These are phyloP conservation scores for Carex sylvatica DNA, from an alignment of 202 grass and related monocot genomes.

Conservation along the genomic window DNA sequence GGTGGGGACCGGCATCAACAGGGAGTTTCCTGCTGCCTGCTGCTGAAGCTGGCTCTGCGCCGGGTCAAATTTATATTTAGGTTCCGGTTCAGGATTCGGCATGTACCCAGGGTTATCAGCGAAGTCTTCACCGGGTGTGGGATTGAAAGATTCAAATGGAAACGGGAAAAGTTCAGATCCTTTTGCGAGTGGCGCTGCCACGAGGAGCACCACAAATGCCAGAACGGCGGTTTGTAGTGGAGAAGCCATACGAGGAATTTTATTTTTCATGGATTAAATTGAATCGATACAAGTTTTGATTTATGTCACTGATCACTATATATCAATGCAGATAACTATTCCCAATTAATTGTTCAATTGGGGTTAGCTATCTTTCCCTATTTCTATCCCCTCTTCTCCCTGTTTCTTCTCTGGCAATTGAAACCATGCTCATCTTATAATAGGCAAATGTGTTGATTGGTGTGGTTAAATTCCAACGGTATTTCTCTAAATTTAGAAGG, in stretches of 20 bases:
- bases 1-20: conserved; percentile 40
- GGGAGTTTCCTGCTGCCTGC: conserved; percentile 31
- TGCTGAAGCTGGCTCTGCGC: conserved; percentile 29
- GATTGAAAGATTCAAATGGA: conserved; percentile 2
- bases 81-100: conserved; percentile 11
- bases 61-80: not conserved
- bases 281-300: not conserved
- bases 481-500: conserved; percentile 21
- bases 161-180: not conserved
- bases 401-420: conserved; percentile 3
- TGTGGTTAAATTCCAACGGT: conserved; percentile 1
- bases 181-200: not conserved
- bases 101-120: not conserved
- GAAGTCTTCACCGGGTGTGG: not conserved
- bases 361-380: conserved; percentile 18
- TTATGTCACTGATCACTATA: conserved; percentile 3
- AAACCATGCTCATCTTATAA: conserved; percentile 11
- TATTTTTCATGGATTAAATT: not conserved
- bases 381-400: conserved; percentile 10
- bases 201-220: conserved; percentile 7
- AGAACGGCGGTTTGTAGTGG: not conserved
- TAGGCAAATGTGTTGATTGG: conserved; percentile 15
- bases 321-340: conserved; percentile 15
- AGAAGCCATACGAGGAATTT: conserved; percentile 18
- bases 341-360: conserved; percentile 26